Evolutionary conservation across 306 rosid species (phyloP), one percentile per base, ranked within the genome.

Genomic region (Castanea sativa): DNA sequence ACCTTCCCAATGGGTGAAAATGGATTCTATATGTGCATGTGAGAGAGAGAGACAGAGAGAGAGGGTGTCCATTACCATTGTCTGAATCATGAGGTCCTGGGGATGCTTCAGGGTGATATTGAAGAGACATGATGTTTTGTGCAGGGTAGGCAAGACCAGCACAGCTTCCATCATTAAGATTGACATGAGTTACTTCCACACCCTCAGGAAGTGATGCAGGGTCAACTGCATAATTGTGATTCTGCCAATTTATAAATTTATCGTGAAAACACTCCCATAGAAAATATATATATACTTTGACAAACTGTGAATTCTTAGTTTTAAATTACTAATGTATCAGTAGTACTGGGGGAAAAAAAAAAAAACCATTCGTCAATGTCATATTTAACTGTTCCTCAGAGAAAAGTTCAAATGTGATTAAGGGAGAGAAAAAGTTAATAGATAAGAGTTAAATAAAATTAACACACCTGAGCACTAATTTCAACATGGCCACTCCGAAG

Each of bases 171-270:
- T 25, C 27, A 25, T 25, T 25, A 25, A 25, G 27, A 25, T 25
- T 25, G 27, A 25, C 27, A 25, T 25, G 27, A 25, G 27, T 25
- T 25, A 25, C 27, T 25, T 25, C 27, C 27, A 25, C 27, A 25
- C 27, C 2, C 27, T 25, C 27, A 25, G 99, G 99, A 76, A 94
- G 89, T 33, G 97, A 86, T 19, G 85, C 80, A 19, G 97, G 94
- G 56, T 92, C 97, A 49, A 94, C 97, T 1, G 97, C 99, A 15
- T 91, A 92, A 81, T 92, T 94, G 84, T 92, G 99, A 75, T 94
- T 94, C 99, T 94, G 93, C 86, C 55, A 82, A 69, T 68, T 83
- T 45, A 33, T 45, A 41, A 27, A 57, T 19, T 21, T 56, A 41
- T 10, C 20, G 53, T 73, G 69, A 6, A 15, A 68, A 76, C 32